A percentile compares a stretch with the other conserved stretches of the same genome.
These are phyloP conservation scores for Fusarium drepaniforme DNA, from an alignment of 2,329 filamentous ascomycete species.

Conservation along the genomic window DNA sequence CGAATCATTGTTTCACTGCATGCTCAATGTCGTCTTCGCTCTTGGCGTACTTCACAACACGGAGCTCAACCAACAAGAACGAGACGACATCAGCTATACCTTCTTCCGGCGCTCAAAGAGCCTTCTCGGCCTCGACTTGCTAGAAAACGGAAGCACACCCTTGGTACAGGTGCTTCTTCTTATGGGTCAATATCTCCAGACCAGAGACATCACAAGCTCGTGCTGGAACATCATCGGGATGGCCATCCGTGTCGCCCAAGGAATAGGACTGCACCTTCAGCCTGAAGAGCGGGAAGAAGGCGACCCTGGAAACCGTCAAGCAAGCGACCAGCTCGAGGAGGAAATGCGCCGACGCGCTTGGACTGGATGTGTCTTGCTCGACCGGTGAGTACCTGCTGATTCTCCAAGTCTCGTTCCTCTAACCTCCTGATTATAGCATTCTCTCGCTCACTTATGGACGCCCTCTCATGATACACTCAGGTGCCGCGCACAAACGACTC, in stretches of 20 bases:
- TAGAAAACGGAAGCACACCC: neutral
- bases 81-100: neutral
- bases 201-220: neutral
- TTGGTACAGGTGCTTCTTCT: neutral
- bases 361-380: neutral
- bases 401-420: neutral
- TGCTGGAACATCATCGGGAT: neutral
- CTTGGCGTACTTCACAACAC: neutral
- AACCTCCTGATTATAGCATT: neutral
- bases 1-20: neutral
- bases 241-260: neutral
- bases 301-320: neutral
- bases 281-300: neutral
- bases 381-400: neutral
- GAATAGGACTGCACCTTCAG: neutral
- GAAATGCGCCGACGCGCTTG: neutral
- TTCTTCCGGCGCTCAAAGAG: neutral
- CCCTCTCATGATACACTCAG: neutral
- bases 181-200: neutral
- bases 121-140: neutral
- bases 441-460: neutral
- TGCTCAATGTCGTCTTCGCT: neutral
- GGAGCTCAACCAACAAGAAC: neutral
- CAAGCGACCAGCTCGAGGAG: neutral
- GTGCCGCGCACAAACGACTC: neutral